Evolutionary conservation across 305 asterid species (phyloP).

Genomic region (Solanum hybrid): DNA sequence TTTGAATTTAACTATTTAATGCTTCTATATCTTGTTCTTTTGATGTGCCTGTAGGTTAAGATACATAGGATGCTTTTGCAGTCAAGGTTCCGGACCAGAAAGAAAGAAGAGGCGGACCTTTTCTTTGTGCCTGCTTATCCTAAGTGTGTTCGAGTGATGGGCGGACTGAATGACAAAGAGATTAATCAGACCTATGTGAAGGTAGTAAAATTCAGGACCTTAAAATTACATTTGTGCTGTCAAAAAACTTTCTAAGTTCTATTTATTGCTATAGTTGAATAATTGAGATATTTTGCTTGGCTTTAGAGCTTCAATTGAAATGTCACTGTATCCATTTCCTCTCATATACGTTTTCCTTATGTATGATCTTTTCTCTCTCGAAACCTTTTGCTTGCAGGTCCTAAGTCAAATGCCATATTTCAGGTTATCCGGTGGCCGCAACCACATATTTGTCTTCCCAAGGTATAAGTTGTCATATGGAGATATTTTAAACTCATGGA

Average conservation of each 20-base stretch:
- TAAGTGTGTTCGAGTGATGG: slow-evolving; percentile 92
- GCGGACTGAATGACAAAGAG: slow-evolving; percentile 85
- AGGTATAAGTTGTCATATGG: slow-evolving; percentile 33
- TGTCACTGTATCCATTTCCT: not conserved
- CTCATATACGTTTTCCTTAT: not conserved
- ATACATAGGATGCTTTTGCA: slow-evolving; percentile 69
- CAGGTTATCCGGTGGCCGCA: slow-evolving; percentile 87
- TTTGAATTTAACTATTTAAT: not conserved
- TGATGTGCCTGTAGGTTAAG: slow-evolving; percentile 51
- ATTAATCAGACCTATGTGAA: slow-evolving; percentile 80
- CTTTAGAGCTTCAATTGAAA: not conserved
- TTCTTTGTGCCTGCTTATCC: slow-evolving; percentile 88
- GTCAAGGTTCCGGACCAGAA: slow-evolving; percentile 58
- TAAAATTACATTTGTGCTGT: not conserved
- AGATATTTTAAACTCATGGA: not conserved
- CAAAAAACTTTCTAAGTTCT: not conserved
- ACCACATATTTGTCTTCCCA: slow-evolving; percentile 90
- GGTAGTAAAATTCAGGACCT: slow-evolving; percentile 28
- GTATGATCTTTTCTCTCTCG: slow-evolving; percentile 2
- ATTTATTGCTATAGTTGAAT: not conserved
- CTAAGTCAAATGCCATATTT: slow-evolving; percentile 93
- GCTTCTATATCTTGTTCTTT: not conserved
- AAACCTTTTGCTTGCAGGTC: slow-evolving; percentile 58
- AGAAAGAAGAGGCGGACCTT: slow-evolving; percentile 78
- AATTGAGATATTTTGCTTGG: not conserved